Base-by-base conservation (phyloP, 495 filamentous ascomycete genomes). In the Usnea hakonensis region DNA sequence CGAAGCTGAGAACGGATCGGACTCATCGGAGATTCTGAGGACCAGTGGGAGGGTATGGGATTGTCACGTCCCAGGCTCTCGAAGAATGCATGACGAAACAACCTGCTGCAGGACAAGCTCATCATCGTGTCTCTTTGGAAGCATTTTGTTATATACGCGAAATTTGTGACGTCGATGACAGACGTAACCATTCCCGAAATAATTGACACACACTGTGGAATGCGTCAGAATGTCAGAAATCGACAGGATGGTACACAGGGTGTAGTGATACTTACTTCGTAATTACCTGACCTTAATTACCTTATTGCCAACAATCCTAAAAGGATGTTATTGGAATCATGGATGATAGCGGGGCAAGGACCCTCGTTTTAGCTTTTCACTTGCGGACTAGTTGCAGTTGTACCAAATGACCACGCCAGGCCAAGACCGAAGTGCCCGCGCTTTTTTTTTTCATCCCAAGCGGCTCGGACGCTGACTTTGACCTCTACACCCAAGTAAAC, bases 401-500 rank as follows among this genome's bases (percentile, higher is more conserved):
- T 52, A 52, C 26, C 48, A 52, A 52, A 1, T 52, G 41, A 43
- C 41, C 41, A 43, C n/a, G n/a, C n/a, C n/a, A n/a, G n/a, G n/a
- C n/a, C n/a, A 43, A 21, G 46, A 46, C 21, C 46, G 3, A 50
- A 30, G 13, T 9, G 55, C 41, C 60, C 60, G 50, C 52, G 60
- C 60, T 62, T 60, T 55, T 62, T 46, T 57, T 38, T 36, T 44
- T 56, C 23, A 0, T 19, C 48, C 28, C 48, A 52, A 32, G 60
- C 60, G 54, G n/a, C n/a, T n/a, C n/a, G n/a, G n/a, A 57, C 60
- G 53, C 38, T 62, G 26, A 61, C 59, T 43, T 56, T 53, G 3
- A 62, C 53, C 21, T 30, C 21, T 19, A 23, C 33, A 37, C 23
- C n/a, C 33, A 37, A 26, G 1, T 11, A 11, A 30, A 32, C 28